phyloP scores from a whole-genome alignment of 2,329 filamentous ascomycete genomes.

The Didymella arachidicola region DNA sequence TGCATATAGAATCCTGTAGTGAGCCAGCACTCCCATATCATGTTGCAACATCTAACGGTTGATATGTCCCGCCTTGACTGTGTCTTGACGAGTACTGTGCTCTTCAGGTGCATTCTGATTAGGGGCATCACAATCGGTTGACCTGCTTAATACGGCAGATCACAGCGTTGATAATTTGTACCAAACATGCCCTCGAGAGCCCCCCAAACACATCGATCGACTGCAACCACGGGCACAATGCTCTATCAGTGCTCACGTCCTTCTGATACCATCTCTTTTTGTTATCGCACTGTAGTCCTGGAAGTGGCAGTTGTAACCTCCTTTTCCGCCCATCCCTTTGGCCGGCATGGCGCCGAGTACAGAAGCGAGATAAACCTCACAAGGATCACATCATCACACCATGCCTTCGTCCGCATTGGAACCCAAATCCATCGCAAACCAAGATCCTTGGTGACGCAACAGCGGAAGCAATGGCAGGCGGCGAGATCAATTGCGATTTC shows the following conservation, averaged over 20 bases:
- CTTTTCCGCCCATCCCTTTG: slow-evolving; percentile 8
- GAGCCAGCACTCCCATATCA: neutral
- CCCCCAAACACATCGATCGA: neutral
- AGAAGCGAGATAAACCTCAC: slow-evolving; percentile 9
- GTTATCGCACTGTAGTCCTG: slow-evolving; percentile 2
- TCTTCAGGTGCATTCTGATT: too few relatives aligned
- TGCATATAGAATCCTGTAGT: neutral
- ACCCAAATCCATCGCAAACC: neutral
- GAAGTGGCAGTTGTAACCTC: slow-evolving; percentile 11
- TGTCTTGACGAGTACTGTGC: too few relatives aligned
- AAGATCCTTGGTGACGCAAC: slow-evolving; percentile 12
- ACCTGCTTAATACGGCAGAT: too few relatives aligned
- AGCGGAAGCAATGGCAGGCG: slow-evolving; percentile 3
- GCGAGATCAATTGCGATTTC: slow-evolving; percentile 13
- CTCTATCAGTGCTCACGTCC: neutral
- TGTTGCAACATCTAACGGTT: neutral
- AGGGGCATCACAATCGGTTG: too few relatives aligned
- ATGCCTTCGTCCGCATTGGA: neutral
- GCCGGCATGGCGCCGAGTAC: slow-evolving; percentile 20
- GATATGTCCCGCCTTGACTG: too few relatives aligned
- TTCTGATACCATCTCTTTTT: neutral
- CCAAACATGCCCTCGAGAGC: too few relatives aligned
- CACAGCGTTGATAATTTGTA: too few relatives aligned
- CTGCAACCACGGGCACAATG: neutral
- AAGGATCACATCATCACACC: neutral